A percentile compares a stretch with the other conserved stretches of the same genome.
Conservation (phyloP, 2,329 filamentous ascomycete genomes). For the Fusarium temperatum region DNA sequence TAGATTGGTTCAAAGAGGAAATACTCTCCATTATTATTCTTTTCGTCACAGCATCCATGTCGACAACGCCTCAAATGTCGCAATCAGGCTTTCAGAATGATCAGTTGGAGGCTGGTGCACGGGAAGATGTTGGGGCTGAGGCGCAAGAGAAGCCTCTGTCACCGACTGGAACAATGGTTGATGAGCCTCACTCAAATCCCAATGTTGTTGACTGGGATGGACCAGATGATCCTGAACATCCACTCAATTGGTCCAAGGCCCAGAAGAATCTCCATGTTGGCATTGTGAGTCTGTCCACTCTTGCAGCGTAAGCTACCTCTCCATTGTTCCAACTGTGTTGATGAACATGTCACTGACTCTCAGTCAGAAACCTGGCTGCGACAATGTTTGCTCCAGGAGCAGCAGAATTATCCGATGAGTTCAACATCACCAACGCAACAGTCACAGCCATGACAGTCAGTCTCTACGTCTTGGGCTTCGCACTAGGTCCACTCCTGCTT, state of each 20-base stretch:
- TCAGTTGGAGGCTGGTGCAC: background rate
- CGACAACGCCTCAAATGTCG: too few relatives aligned
- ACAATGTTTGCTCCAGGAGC: conserved; percentile 39
- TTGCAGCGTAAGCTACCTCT: conserved; percentile 12
- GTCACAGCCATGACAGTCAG: conserved; percentile 27
- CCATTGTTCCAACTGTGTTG: too few relatives aligned
- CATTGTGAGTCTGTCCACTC: conserved; percentile 58
- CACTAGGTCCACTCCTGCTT: conserved; percentile 27
- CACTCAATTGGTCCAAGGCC: conserved; percentile 69
- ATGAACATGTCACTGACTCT: background rate
- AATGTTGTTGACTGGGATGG: conserved; percentile 68
- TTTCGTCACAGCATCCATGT: background rate
- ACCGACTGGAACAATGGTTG: background rate
- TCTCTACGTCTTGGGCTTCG: conserved; percentile 26
- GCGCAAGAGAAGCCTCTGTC: background rate
- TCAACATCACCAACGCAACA: conserved; percentile 7
- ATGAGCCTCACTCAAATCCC: background rate
- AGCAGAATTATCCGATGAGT: conserved; percentile 15
- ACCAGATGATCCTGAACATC: conserved; percentile 65
- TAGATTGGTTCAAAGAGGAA: background rate
- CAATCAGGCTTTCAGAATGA: background rate
- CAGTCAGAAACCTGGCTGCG: conserved; percentile 24
- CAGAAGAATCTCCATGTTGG: conserved; percentile 53
- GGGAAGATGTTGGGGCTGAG: background rate
- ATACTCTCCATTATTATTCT: background rate